Conservation (phyloP, 2,329 filamentous ascomycete species). For the Paraconiothyrium brasiliense region DNA sequence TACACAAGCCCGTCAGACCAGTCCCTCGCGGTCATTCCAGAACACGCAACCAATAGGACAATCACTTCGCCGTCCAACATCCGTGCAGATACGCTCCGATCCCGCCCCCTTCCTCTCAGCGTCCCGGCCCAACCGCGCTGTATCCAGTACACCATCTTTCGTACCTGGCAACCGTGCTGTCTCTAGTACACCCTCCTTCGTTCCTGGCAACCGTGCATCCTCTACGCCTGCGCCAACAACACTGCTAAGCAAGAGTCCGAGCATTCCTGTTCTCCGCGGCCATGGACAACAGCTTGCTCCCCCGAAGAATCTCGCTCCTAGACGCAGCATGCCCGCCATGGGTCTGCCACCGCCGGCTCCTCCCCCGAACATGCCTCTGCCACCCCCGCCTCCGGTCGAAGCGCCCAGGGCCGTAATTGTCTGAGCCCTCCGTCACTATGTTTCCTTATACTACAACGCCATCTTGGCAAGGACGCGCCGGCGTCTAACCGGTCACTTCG, state of each 20-base stretch:
- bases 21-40: constrained; percentile 19
- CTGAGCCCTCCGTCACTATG: background rate
- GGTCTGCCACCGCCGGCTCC: constrained; percentile 57
- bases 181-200: constrained; percentile 43
- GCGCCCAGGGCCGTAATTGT: constrained; percentile 17
- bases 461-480: background rate
- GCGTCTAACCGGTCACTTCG: background rate
- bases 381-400: constrained; percentile 43
- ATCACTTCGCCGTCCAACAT: constrained; percentile 52
- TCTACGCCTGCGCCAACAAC: constrained; percentile 21
- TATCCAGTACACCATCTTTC: constrained; percentile 44
- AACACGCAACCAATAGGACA: constrained; percentile 26
- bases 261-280: constrained; percentile 39
- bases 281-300: constrained; percentile 26
- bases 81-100: constrained; percentile 55
- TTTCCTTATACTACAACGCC: background rate
- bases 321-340: constrained; percentile 51
- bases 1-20: constrained; percentile 22
- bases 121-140: constrained; percentile 40
- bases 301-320: constrained; percentile 32
- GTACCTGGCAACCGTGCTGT: constrained; percentile 37
- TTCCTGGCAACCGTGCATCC: constrained; percentile 36
- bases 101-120: constrained; percentile 55
- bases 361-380: constrained; percentile 57
- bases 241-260: constrained; percentile 27